Percentiles rank a stretch among this genome's conserved stretches.
Evolutionary conservation across 2,329 filamentous ascomycete species (phyloP).

Genomic region (Blastomyces parvus): DNA sequence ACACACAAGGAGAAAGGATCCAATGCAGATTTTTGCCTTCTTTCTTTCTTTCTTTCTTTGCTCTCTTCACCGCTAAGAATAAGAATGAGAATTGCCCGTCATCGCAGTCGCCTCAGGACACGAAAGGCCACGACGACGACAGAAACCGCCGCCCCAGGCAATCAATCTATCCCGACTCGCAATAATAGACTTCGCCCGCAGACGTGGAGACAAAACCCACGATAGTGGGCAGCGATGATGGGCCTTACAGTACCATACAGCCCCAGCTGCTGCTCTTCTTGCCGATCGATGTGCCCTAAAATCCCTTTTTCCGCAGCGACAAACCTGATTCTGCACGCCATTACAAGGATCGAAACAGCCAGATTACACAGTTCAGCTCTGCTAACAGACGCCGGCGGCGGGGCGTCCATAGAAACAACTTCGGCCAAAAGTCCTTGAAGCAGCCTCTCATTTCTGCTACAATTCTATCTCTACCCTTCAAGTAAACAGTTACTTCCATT

Average conservation of each 20-base stretch:
- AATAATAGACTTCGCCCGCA: not conserved
- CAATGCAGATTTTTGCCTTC: not conserved
- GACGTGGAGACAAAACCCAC: not conserved
- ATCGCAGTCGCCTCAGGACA: constrained; percentile 3
- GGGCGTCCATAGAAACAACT: not conserved
- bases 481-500: not conserved
- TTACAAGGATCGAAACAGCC: not conserved
- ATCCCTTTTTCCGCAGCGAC: too few species aligned
- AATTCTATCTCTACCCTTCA: not conserved
- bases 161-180: not conserved
- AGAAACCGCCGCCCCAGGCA: not conserved
- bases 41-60: not conserved
- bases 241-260: not conserved
- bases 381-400: not conserved
- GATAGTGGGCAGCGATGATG: not conserved
- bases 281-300: not conserved
- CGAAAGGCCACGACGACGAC: not conserved
- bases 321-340: constrained; percentile 5
- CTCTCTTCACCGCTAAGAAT: not conserved
- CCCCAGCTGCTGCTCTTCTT: not conserved
- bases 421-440: not conserved
- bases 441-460: not conserved
- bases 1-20: not conserved
- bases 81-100: too few species aligned
- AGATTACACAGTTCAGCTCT: not conserved